Base-by-base conservation (phyloP, 345 rosid genomes). In the Lagerstroemia speciosa region DNA sequence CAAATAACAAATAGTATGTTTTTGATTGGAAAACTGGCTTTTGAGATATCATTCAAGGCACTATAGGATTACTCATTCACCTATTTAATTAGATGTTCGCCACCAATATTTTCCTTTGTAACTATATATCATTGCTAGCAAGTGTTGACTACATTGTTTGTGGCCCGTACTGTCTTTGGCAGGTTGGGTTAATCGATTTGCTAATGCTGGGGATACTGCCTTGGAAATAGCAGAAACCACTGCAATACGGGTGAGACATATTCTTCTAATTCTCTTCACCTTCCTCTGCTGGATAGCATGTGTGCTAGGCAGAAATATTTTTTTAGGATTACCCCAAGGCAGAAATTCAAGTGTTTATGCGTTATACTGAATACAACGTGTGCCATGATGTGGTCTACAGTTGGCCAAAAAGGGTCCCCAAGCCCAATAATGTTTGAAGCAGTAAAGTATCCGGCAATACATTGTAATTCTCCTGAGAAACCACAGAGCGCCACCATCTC, bases 121-220 rank as follows among this genome's bases (percentile, higher is more conserved):
- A 12, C 8, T 53, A 5, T 24, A 26, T 30, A 20, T n/a, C 29
- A 3, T 22, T 53, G 63, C 19, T 8, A 1, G 30, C 27, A n/a
- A 22, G 34, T 2, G 33, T 26, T 26, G 2, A 55, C 26, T 3
- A 65, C 32, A 26, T 65, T 65, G 20, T 40, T 40, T 65, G 27
- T 40, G n/a, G 10, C 30, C 11, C 22, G 6, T 41, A 40, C 41
- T 22, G 72, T 72, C 70, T 75, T 14, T 66, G 62, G 76, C 83
- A 95, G 99, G 92, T 78, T 95, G 99, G 99, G 96, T 92, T 45
- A 92, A 95, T 83, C 94, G 97, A n/a, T 95, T 92, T 90, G 97
- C 99, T 20, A 76, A 88, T 77, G 97, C 97, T 73, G 99, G 98
- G 11, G 94, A 95, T 72, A 78, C 97, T 70, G 97, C 98, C 46